Evolutionary conservation across 768 basidiomycete genomes (phyloP), one percentile per base, ranked within the genome.

Genomic region (Gelatoporia subvermispora): DNA sequence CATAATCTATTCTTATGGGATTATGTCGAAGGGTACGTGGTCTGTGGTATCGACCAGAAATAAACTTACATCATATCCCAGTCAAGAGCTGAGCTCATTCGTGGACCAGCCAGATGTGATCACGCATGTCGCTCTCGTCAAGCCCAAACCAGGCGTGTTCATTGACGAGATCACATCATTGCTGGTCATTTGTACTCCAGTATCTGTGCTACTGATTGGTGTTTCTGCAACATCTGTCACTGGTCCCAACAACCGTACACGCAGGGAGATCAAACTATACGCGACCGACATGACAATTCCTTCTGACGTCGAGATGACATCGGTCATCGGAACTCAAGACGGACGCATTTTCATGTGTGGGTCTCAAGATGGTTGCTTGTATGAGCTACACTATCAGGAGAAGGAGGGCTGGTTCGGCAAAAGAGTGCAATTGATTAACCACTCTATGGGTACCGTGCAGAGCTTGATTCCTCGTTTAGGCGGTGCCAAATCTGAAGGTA

Each of bases 1-100:
- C 84, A 93, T 65, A 90, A 91, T 58, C 73, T 99, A 28, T 90
- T 96, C 60, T 72, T 99, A 20, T 98, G 96, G 96, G 93, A 99
- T 66, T 99, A 96, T 64, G 71, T 84, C 31, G 89, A 95, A 57
- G 91, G 93, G 94, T 95, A 56, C 48, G 86, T 72, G 36, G 34
- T 4, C 35, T 45, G 36, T 48, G 21, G 47, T 3, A 20, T 28
- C 8, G 2, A 10, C n/a, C 22, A 44, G 21, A 31, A 5, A 43
- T 47, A 47, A 36, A 55, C 49, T 9, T 55, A 88, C 24, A 39
- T 25, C 21, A 17, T 36, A 37, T 16, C 4, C 1, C 45, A 65
- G 93, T n/a, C 84, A 88, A 65, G 91, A 93, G 64, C 84, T 96
- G 55, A 85, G 79, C 55, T 90, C 90, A n/a, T 95, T 88, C 62